A percentile compares a stretch with the other conserved stretches of the same genome.
These are phyloP conservation scores for Coprinopsis cinerea DNA, from an alignment of 768 basidiomycete species.

Conservation along the genomic window DNA sequence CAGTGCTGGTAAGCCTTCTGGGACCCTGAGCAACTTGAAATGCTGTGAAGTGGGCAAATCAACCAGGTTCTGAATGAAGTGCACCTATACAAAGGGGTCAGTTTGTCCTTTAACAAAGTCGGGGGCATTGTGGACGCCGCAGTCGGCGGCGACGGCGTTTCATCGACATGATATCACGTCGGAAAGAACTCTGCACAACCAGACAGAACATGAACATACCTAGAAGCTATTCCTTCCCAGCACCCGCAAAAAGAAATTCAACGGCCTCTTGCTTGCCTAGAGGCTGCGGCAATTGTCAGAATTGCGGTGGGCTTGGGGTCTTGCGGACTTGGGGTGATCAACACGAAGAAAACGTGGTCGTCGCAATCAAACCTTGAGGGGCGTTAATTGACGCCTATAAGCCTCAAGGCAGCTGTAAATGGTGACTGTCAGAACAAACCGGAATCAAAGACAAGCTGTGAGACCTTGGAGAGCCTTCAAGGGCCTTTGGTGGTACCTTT, in stretches of 20 bases:
- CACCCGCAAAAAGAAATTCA: too few relatives aligned
- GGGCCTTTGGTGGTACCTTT: not conserved
- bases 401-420: conserved; percentile 11
- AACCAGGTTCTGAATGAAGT: too few relatives aligned
- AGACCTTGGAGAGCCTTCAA: not conserved
- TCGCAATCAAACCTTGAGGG: conserved; percentile 10
- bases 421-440: conserved; percentile 10
- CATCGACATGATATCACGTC: not conserved
- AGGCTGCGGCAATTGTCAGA: not conserved
- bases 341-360: conserved; percentile 8
- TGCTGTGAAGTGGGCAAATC: not conserved
- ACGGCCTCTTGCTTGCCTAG: too few relatives aligned
- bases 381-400: conserved; percentile 1
- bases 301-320: not conserved
- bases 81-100: not conserved
- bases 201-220: not conserved
- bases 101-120: too few relatives aligned
- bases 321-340: not conserved
- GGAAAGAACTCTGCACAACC: not conserved
- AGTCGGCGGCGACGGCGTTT: not conserved
- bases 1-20: not conserved
- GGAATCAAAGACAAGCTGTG: not conserved
- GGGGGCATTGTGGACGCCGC: not conserved
- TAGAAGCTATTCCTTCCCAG: not conserved
- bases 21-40: not conserved